Conservation (phyloP, 2,329 filamentous ascomycete genomes). For the Arthrobotrys musiformis region DNA sequence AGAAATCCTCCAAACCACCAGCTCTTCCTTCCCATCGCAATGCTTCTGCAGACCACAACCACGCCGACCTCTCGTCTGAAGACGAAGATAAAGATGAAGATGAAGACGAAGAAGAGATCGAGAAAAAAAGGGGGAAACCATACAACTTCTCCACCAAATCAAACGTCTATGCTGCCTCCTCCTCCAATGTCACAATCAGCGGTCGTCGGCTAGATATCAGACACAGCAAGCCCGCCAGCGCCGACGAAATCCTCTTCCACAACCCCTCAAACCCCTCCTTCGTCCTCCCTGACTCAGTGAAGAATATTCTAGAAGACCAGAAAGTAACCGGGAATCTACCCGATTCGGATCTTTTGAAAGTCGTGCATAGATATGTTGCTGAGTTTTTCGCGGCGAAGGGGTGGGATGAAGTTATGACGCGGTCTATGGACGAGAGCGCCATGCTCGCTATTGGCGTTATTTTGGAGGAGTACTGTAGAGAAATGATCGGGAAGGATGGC, state of each 20-base stretch:
- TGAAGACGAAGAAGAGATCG: not conserved
- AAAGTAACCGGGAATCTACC: constrained; percentile 67
- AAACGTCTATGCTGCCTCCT: constrained; percentile 45
- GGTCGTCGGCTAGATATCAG: no score
- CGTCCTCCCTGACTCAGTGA: constrained; percentile 18
- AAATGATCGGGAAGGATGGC: constrained; percentile 72
- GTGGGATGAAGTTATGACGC: constrained; percentile 62
- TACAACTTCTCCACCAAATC: constrained; percentile 21
- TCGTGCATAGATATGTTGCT: constrained; percentile 75
- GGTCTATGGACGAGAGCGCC: constrained; percentile 81
- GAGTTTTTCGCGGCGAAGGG: constrained; percentile 70
- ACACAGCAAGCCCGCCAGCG: constrained; percentile 30
- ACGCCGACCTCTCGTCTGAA: no score
- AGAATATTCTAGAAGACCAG: constrained; percentile 18
- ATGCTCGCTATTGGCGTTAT: constrained; percentile 79
- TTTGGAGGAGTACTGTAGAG: constrained; percentile 75
- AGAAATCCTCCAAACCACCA: not conserved
- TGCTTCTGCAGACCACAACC: not conserved
- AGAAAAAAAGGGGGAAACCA: constrained; percentile 4
- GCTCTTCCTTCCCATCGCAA: not conserved
- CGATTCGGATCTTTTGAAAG: constrained; percentile 75
- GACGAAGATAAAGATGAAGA: not conserved
- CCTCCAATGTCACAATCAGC: constrained; percentile 27
- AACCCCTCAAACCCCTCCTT: constrained; percentile 22
- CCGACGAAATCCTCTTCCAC: constrained; percentile 52